Evolutionary conservation across 306 rosid genomes (phyloP).

Genomic region (Rosa lucieae): DNA sequence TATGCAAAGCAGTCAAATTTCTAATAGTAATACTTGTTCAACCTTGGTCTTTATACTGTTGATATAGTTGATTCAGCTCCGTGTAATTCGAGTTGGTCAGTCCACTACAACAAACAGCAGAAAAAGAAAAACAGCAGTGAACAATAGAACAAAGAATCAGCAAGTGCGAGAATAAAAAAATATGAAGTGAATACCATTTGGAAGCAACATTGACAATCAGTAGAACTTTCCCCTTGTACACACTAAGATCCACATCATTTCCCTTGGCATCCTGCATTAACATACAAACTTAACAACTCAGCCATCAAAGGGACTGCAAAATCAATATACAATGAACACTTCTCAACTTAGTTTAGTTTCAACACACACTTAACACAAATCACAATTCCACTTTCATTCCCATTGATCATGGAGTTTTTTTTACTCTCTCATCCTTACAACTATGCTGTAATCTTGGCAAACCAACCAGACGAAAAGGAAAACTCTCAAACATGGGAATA

Average conservation of each 20-base stretch:
- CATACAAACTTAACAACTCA: neutral
- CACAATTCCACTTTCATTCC: neutral
- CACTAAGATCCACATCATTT: constrained; percentile 51
- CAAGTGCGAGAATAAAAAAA: neutral
- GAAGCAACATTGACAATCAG: constrained; percentile 89
- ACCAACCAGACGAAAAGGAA: neutral
- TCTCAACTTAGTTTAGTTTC: neutral
- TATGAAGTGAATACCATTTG: constrained; percentile 53
- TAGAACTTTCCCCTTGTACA: constrained; percentile 66
- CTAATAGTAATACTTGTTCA: neutral
- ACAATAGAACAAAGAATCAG: neutral
- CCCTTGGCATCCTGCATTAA: constrained; percentile 64
- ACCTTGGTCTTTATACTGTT: constrained; percentile 76
- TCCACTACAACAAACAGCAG: constrained; percentile 57
- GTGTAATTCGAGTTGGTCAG: constrained; percentile 79
- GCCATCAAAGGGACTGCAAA: neutral
- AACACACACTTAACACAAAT: neutral
- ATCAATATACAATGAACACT: neutral
- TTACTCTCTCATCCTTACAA: neutral
- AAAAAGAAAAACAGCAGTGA: constrained; percentile 5
- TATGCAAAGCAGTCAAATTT: neutral
- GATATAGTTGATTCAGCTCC: constrained; percentile 77
- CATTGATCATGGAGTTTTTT: neutral
- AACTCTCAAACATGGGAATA: neutral
- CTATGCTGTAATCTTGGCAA: neutral